Percentiles rank a stretch among this genome's conserved stretches.
phyloP scores from a whole-genome alignment of 345 rosid genomes.

The Brassica cretica region DNA sequence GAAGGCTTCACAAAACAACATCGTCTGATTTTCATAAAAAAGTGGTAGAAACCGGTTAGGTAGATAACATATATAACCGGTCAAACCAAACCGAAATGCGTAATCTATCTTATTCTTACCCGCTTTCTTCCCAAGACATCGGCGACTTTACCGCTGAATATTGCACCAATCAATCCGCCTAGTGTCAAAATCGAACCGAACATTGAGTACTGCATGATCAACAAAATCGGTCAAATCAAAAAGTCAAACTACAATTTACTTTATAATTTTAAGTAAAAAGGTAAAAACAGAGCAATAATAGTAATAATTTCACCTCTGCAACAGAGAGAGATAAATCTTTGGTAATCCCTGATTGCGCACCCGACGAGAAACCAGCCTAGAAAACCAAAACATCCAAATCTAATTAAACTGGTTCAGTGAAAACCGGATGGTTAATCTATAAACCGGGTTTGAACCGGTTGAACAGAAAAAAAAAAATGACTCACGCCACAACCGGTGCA shows the following conservation, averaged over 20 bases:
- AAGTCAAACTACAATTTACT: not conserved
- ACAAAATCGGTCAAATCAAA: not conserved
- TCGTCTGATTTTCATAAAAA: slow-evolving; percentile 40
- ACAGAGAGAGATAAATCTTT: slow-evolving; percentile 46
- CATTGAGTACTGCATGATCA: slow-evolving; percentile 32
- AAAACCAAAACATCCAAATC: slow-evolving; percentile 15
- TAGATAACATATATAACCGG: slow-evolving; percentile 15
- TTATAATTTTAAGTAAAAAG: not conserved
- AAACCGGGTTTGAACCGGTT: not conserved
- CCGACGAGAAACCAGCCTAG: slow-evolving; percentile 49
- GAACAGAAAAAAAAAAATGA: not conserved
- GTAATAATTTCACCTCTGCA: slow-evolving; percentile 25
- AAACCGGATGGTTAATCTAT: not conserved
- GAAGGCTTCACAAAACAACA: slow-evolving; percentile 43
- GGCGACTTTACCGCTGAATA: slow-evolving; percentile 42
- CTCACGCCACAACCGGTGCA: slow-evolving; percentile 50
- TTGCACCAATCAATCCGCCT: slow-evolving; percentile 48
- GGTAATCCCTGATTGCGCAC: slow-evolving; percentile 46
- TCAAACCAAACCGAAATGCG: slow-evolving; percentile 5
- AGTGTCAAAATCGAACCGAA: slow-evolving; percentile 43
- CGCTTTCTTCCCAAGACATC: slow-evolving; percentile 43
- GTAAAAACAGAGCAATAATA: not conserved
- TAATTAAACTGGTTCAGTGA: not conserved
- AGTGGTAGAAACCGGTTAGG: not conserved
- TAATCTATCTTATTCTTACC: slow-evolving; percentile 24